Evolutionary conservation across 148 eudicot species (phyloP), one percentile per base, ranked within the genome.

Genomic region (Simmondsia chinensis): DNA sequence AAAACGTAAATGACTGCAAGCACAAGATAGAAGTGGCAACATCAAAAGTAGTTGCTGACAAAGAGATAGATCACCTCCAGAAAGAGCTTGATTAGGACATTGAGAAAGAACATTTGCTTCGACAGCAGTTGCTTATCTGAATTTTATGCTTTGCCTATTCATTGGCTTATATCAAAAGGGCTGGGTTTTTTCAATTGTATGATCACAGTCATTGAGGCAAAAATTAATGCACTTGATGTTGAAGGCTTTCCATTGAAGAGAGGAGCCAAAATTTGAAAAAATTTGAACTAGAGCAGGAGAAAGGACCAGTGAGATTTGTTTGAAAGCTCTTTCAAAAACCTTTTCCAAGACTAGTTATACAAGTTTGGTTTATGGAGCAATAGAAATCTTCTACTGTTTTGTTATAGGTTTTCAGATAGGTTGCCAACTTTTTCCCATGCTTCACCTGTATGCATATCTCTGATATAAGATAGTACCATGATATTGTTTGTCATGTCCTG

Each of bases 101-200:
- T n/a, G 54, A 70, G 26, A 61, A 38, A 59, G 94, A 79, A 65
- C 51, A 33, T 12, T 36, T 62, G 56, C 85, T 81, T 23, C 54
- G 52, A 17, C 76, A 79, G 57, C 79, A 91, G 55, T 75, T 91
- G n/a, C 40, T 81, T 95, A 84, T 89, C 74, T 73, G 97, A 72
- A 71, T 65, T 56, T 4, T 28, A 16, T 4, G 10, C 19, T 15
- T 33, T 46, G 20, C 18, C 38, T 31, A 34, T 20, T 49, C 27
- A 21, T 25, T 54, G 40, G 56, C 42, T 44, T 46, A 17, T 46
- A 13, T 48, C 9, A 1, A 39, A 24, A 41, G 44, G 42, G 38
- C 77, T 63, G 76, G 68, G 55, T 23, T 43, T 62, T 43, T 4
- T 24, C 6, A 6, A 20, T 38, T 18, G n/a, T 31, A 36, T 64